Evolutionary conservation across 2,329 filamentous ascomycete genomes (phyloP).

Genomic region (Colletotrichum filicis): DNA sequence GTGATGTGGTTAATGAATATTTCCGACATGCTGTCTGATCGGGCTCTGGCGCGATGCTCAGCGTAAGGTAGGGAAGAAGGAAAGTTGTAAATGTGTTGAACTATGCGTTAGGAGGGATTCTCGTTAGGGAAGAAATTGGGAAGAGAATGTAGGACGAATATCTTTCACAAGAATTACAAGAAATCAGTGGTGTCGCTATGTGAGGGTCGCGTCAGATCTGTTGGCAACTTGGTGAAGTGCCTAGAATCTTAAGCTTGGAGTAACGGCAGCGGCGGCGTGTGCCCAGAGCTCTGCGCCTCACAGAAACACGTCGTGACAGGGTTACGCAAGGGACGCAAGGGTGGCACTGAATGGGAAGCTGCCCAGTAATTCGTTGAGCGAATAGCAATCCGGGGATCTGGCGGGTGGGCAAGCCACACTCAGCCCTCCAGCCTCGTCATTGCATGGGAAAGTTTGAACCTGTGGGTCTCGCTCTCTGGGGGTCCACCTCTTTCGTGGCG

Average conservation of each 20-base stretch:
- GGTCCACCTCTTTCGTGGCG: slow-evolving; percentile 2
- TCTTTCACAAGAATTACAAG: neutral
- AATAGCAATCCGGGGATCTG: slow-evolving; percentile 3
- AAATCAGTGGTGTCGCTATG: slow-evolving; percentile 14
- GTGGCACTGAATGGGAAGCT: neutral
- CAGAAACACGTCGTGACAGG: slow-evolving; percentile 32
- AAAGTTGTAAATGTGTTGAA: neutral
- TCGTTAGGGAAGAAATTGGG: neutral
- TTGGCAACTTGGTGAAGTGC: slow-evolving; percentile 31
- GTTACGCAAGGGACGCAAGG: slow-evolving; percentile 23
- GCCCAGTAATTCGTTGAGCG: slow-evolving; percentile 2
- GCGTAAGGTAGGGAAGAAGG: neutral
- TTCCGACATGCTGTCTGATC: slow-evolving; percentile 59
- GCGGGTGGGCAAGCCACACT: slow-evolving; percentile 20
- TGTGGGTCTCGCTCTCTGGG: neutral
- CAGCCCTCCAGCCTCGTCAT: slow-evolving; percentile 33
- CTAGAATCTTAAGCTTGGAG: slow-evolving; percentile 29
- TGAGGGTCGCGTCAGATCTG: slow-evolving; percentile 27
- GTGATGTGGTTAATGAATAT: slow-evolving; percentile 60
- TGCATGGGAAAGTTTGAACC: neutral
- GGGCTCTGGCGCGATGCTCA: neutral
- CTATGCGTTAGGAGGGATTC: neutral
- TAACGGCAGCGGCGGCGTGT: slow-evolving; percentile 27
- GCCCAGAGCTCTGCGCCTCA: slow-evolving; percentile 36
- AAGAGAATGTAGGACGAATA: neutral